These are phyloP conservation scores for Betula pendula DNA, from an alignment of 306 rosid species.

Conservation along the genomic window DNA sequence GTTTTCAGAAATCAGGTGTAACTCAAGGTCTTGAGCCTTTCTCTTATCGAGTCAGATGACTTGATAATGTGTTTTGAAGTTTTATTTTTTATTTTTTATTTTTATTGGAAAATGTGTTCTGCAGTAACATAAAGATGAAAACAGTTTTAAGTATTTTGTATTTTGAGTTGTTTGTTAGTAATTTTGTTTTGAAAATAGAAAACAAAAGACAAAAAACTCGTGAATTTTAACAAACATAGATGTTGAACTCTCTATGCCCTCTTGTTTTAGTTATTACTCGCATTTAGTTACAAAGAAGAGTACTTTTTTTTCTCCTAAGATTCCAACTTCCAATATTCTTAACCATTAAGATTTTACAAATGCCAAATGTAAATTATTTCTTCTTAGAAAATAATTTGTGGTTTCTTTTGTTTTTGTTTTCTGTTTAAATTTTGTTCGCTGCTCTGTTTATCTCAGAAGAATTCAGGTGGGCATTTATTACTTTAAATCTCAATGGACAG, in stretches of 20 bases:
- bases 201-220: no score
- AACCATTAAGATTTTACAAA: neutral
- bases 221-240: no score
- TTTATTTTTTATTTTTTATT: no score
- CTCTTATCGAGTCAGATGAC: neutral
- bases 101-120: no score
- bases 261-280: neutral
- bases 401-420: neutral
- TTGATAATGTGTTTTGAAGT: neutral
- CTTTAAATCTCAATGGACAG: conserved; percentile 46
- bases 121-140: no score
- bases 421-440: neutral
- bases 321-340: neutral
- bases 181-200: no score
- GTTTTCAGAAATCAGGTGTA: neutral
- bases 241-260: no score
- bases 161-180: no score
- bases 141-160: no score
- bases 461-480: conserved; percentile 12
- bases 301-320: neutral
- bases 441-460: neutral
- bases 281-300: neutral
- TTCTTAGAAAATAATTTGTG: neutral
- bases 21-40: neutral
- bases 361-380: neutral